Evolutionary conservation across 202 grass and related monocot species (phyloP).

Genomic region (Miscanthus sacchariflorus): DNA sequence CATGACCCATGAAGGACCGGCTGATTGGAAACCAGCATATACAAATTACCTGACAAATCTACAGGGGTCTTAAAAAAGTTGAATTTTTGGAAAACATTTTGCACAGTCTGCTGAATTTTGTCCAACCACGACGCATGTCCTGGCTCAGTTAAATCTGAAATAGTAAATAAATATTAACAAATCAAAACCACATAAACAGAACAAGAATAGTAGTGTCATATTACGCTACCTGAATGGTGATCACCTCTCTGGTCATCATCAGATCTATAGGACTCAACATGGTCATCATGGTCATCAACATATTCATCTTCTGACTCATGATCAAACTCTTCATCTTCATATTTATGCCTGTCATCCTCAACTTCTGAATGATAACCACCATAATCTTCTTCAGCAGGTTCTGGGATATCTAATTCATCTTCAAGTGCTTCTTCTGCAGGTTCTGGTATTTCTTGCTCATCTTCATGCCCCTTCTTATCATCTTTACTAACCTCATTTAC

Average conservation of each 20-base stretch:
- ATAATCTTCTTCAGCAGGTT: slow-evolving; percentile 68
- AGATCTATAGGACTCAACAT: slow-evolving; percentile 57
- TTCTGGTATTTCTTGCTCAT: slow-evolving; percentile 59
- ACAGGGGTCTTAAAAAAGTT: slow-evolving; percentile 93
- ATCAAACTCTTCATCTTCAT: slow-evolving; percentile 67
- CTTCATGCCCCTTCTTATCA: slow-evolving; percentile 52
- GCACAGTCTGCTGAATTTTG: slow-evolving; percentile 87
- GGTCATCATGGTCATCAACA: slow-evolving; percentile 68
- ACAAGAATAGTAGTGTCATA: slow-evolving; percentile 28
- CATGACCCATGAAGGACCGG: slow-evolving; percentile 14
- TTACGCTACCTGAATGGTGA: slow-evolving; percentile 68
- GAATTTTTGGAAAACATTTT: slow-evolving; percentile 86
- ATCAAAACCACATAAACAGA: neutral
- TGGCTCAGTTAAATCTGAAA: slow-evolving; percentile 60
- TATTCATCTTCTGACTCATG: slow-evolving; percentile 73
- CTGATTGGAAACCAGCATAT: slow-evolving; percentile 30
- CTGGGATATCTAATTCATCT: slow-evolving; percentile 58
- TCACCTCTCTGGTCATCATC: slow-evolving; percentile 72
- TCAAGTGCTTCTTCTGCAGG: slow-evolving; percentile 60
- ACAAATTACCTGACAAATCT: slow-evolving; percentile 81
- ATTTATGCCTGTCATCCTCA: slow-evolving; percentile 88
- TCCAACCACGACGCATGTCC: slow-evolving; percentile 70
- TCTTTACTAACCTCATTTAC: slow-evolving; percentile 57
- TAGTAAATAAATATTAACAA: slow-evolving; percentile 43
- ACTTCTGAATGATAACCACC: slow-evolving; percentile 73